Evolutionary conservation across 192 early-diverging fungal species (phyloP).

Genomic region (Coemansia sp.): DNA sequence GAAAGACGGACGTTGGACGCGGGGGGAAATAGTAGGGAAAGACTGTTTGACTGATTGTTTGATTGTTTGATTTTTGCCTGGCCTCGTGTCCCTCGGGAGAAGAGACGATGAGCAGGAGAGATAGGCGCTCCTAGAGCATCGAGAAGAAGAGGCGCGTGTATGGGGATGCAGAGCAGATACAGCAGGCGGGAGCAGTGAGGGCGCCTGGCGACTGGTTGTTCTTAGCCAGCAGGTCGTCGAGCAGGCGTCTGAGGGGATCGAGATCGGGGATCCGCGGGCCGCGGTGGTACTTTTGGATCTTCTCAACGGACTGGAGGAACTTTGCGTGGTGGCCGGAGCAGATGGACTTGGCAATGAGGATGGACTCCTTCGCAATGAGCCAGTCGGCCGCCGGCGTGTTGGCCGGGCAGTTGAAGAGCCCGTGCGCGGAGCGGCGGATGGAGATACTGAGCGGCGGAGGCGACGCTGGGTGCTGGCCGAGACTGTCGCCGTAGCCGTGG

Average conservation of each 20-base stretch:
- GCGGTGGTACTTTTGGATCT: constrained; percentile 26
- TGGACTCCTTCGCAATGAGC: constrained; percentile 48
- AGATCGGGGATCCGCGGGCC: constrained; percentile 21
- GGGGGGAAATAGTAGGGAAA: too few relatives aligned
- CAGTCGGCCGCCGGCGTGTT: constrained; percentile 32
- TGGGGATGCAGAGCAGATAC: constrained; percentile 44
- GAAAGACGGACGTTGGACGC: too few relatives aligned
- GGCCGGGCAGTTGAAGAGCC: constrained; percentile 46
- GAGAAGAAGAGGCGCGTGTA: constrained; percentile 52
- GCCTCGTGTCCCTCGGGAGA: too few relatives aligned
- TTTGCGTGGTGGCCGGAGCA: constrained; percentile 40
- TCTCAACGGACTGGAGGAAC: constrained; percentile 34
- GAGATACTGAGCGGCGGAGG: constrained; percentile 9
- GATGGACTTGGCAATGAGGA: constrained; percentile 23
- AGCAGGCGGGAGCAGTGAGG: constrained; percentile 31
- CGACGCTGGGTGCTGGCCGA: background rate
- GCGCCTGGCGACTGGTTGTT: constrained; percentile 22
- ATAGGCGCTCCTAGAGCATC: constrained; percentile 24
- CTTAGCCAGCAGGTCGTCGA: constrained; percentile 24
- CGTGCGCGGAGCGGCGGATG: constrained; percentile 25
- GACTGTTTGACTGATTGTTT: too few relatives aligned
- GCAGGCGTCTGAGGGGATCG: constrained; percentile 22
- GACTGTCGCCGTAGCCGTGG: background rate
- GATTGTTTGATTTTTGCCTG: too few relatives aligned
- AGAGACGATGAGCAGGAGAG: background rate